Base-by-base conservation (phyloP, 768 basidiomycete species). In the Naganishia vaughanmartiniae region DNA sequence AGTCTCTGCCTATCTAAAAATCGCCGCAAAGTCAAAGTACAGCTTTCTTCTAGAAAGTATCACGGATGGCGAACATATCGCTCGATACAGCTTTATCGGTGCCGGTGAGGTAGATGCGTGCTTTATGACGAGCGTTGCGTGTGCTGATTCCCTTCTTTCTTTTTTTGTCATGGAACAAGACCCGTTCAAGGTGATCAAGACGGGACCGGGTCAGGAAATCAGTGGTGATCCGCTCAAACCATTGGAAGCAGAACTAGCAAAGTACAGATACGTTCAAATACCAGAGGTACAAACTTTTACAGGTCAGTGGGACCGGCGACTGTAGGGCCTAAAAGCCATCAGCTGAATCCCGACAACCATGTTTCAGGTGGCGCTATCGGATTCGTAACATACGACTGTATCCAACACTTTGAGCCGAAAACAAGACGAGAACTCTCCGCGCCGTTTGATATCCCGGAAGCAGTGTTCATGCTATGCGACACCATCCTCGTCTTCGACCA, bases 401-500 rank as follows among this genome's bases (percentile, higher is more conserved):
- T 99, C 69, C 92, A 90, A 69, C 88, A 97, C 81, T 99, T 99
- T 76, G 96, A 99, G 80, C 93, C 96, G 65, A 92, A 90, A 83
- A 80, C 80, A 0, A 77, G 77, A 67, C 79, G 80, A 30, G 73
- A 76, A 56, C 93, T 93, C 9, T 74, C 74, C 4, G 87, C 87
- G 58, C 85, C 88, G 45, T 84, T 87, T 21, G 85, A 93, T 30
- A 90, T 98, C 70, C 96, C 96, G 1, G 96, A 99, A 80, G 89
- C 94, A 14, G 85, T 80, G 73, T 97, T 98, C 85, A 96, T 99
- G 92, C 87, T 98, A 58, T 89, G 90, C 74, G 94, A 97, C 81
- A 93, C 94, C 17, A 86, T 99, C 73, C 87, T 99, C 80, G 87
- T 98, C 77, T 98, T 93, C 82, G 96, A 99, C 80, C 96, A 98